Evolutionary conservation across 2,329 filamentous ascomycete genomes (phyloP), one percentile per base, ranked within the genome.

Genomic region (Epichloe gansuensis): DNA sequence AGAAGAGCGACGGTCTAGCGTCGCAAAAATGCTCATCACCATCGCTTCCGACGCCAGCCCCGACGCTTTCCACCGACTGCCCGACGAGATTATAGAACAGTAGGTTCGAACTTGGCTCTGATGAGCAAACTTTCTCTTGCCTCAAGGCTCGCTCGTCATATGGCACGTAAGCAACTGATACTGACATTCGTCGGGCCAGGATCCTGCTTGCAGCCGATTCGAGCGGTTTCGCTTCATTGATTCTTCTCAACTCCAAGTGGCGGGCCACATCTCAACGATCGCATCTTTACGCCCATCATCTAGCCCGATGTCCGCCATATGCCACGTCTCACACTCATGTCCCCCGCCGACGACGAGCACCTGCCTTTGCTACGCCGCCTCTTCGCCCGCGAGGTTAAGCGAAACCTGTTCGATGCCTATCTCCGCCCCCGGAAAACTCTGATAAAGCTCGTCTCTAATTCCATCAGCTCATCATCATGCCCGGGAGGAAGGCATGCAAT

Each of bases 401-500:
- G 86, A 53, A 88, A 88, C 68, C 74, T 89, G 48, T 91, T 91
- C 64, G 82, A 88, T 59, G 81, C 83, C 38, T 91, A 88, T 64
- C 66, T 89, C 50, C 79, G 85, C 17, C 87, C 88, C 4, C 77
- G 69, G 54, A 76, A 79, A 61, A 91, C 85, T 5, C 73, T 87
- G 45, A 78, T 95, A 61, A 91, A 86, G 63, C 74, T 95, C 50
- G 82, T 94, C 12, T 93, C 88, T 39, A 88, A 85, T 48, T 90
- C 86, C 5, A 88, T 88, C 59, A 91, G 86, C 64, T 91, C 88
- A 1, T 89, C 86, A 1, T 88, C 88, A 23, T 85, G 85, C 56
- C 89, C 88, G 1, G 85, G 86, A 37, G 87, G 89, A 95, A 66
- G 88, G 88, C 46, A 88, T 95, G 71, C 86, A 88, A 52, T 95